Conservation (phyloP, 306 rosid genomes). For the Quercus agrifolia region DNA sequence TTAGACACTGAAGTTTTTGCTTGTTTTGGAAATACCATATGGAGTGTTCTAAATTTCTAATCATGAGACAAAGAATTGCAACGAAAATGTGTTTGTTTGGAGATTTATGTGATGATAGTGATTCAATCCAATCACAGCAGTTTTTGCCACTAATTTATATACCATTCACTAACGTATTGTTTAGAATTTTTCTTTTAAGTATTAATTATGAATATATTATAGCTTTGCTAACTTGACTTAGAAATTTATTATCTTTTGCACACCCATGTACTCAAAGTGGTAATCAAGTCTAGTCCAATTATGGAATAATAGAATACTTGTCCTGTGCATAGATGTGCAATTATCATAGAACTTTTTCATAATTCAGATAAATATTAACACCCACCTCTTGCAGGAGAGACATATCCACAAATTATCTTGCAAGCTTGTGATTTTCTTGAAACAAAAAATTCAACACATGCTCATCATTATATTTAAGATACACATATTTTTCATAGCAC, state of each 20-base stretch:
- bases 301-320: neutral
- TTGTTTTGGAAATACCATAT: neutral
- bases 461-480: neutral
- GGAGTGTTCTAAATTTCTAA: neutral
- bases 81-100: neutral
- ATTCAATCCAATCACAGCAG: neutral
- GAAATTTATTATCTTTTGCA: neutral
- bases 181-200: neutral
- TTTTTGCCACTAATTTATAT: neutral
- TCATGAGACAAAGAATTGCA: neutral
- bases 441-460: neutral
- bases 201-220: neutral
- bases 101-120: neutral
- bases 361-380: neutral
- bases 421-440: neutral
- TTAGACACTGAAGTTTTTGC: neutral
- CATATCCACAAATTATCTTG: neutral
- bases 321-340: neutral
- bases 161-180: neutral
- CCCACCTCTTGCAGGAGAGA: neutral
- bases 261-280: neutral
- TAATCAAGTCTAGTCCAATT: neutral
- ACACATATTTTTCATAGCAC: neutral
- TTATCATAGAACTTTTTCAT: neutral
- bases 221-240: neutral